Base-by-base conservation (phyloP, 495 filamentous ascomycete species). In the Bryoglossum gracile region DNA sequence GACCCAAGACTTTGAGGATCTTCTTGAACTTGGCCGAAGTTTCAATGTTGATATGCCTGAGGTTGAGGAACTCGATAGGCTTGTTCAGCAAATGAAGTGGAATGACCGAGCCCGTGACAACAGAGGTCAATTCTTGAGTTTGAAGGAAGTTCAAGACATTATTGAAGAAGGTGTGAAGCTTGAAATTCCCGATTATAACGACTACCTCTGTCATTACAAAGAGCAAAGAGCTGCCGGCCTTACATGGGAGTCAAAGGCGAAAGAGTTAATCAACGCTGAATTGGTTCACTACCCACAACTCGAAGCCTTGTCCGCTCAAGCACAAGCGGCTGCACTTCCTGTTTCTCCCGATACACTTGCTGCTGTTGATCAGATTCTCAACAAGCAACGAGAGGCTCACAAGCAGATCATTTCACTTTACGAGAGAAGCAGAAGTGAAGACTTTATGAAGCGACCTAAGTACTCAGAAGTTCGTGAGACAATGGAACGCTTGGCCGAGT, bases 41-140 rank as follows among this genome's bases (percentile, higher is more conserved):
- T 96, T 94, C 65, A 94, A 95, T 59, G 84, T 99, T 44, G 92
- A 97, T 58, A 84, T 97, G 43, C 87, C 88, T 8, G 94, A 99
- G 68, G 77, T 96, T 26, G 90, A 95, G 50, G 71, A 81, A 52
- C 74, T 99, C 16, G 84, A 89, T 34, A 79, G 78, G 38, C 75
- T 90, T 25, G 72, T 95, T 18, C 83, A 87, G 45, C 86, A 94
- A 63, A 77, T 91, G 62, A 86, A 83, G 59, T 99, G 92, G 92
- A 83, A 83, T 49, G 83, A 94, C 42, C 78, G 83, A 45, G 89
- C 85, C 36, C 71, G 76, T 34, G 74, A 80, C 42, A 80, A 71
- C 48, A 78, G 81, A 22, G 69, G 70, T 8, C 67, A 77, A 47
- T 75, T 77, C 47, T 65, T 86, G 57, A 84, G 77, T 8, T 73